Evolutionary conservation across 352 stramenopile species (phyloP).

Genomic region (Thraustochytrium striatum): DNA sequence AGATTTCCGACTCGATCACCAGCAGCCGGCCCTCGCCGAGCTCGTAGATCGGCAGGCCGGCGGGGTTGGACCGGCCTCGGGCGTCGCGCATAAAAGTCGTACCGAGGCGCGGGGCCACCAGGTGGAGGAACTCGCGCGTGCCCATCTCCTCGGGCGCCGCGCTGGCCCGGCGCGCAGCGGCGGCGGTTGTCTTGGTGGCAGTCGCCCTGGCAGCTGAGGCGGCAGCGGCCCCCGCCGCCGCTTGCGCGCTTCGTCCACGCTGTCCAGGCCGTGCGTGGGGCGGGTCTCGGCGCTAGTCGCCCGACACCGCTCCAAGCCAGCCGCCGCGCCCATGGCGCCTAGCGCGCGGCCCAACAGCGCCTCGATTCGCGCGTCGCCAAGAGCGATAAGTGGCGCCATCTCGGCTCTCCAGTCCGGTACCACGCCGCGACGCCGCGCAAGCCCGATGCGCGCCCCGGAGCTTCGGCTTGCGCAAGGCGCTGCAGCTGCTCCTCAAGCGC

Average conservation of each 20-base stretch:
- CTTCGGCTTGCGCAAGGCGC: neutral
- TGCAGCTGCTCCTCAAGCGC: neutral
- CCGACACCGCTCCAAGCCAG: neutral
- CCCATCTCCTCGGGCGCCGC: slow-evolving; percentile 10
- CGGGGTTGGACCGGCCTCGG: neutral
- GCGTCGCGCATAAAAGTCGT: slow-evolving; percentile 31
- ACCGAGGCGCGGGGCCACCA: neutral
- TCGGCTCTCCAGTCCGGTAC: neutral
- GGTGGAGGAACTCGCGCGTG: slow-evolving; percentile 21
- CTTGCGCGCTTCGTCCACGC: neutral
- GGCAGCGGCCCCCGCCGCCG: neutral
- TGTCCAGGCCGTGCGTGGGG: neutral
- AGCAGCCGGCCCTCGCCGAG: neutral
- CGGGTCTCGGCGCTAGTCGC: neutral
- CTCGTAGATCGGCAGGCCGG: neutral
- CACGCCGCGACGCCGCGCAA: neutral
- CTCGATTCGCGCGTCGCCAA: neutral
- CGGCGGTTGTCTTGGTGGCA: too few species aligned
- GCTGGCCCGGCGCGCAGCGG: too few species aligned
- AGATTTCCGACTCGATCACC: neutral
- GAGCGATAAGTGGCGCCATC: neutral
- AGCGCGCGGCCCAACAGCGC: slow-evolving; percentile 9
- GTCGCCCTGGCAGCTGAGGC: neutral
- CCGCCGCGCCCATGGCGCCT: neutral
- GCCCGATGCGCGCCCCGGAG: neutral